Base-by-base conservation (phyloP, 495 filamentous ascomycete genomes). In the Tetracladium setigerum region DNA sequence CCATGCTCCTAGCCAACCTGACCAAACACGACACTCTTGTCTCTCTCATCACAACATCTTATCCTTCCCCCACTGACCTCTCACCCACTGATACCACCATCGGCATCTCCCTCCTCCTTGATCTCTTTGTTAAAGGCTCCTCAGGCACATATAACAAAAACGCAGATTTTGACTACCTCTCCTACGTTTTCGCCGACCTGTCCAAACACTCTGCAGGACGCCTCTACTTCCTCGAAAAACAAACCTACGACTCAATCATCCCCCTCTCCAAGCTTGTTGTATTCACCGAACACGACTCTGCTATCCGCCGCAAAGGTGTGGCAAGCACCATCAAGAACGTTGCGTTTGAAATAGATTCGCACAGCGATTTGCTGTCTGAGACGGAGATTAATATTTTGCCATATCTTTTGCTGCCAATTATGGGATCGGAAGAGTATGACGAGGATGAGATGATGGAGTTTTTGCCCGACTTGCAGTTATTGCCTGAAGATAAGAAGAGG, bases 1-100 rank as follows among this genome's bases (percentile, higher is more conserved):
- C 85, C 24, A 97, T 95, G 89, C 78, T 98, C 11, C 72, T 98
- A 22, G 89, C 92, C 58, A 98, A 98, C 54, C 72, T 97, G 37
- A 73, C 79, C 41, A 96, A 97, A 67, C 83, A 76, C 47, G 77
- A 87, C 49, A 72, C 71, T 6, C 65, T 95, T 27, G 78, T 81
- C 46, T 76, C 76, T 36, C 65, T 97, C 18, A 58, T 86, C 12
- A 67, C 68, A 2, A 67, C 84, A 19, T 83, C 82, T 53, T 80
- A 86, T 40, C 54, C 67, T 9, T 62, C 78, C 9, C 82, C 84
- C 5, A 64, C 66, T 17, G 72, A 73, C 13, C 71, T 77, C 18
- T 68, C 83, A 16, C 89, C 89, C 3, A 83, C 84, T 4, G 71
- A 81, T 27, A 69, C 79, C 35, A 84, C 84, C 11, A 78, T 96